Conservation (phyloP, 495 filamentous ascomycete species). For the Choiromyces venosus region DNA sequence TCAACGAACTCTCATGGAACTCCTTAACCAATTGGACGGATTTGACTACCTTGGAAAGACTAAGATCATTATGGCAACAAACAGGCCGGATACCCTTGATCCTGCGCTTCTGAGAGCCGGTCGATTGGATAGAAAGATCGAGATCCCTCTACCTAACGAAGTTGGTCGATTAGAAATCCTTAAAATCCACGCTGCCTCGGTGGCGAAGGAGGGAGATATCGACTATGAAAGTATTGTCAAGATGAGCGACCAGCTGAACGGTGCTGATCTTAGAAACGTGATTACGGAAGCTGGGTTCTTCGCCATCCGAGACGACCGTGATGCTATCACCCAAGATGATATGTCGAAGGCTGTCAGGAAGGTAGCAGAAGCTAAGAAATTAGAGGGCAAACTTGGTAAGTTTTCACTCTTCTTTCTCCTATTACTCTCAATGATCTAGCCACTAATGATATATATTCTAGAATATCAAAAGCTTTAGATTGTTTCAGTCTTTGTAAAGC, state of each 20-base stretch:
- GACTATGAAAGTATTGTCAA: slow-evolving; percentile 99
- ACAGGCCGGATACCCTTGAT: slow-evolving; percentile 95
- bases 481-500: not conserved
- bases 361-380: slow-evolving; percentile 93
- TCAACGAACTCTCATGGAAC: slow-evolving; percentile 97
- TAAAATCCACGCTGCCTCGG: slow-evolving; percentile 90
- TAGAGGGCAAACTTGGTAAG: slow-evolving; percentile 61
- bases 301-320: slow-evolving; percentile 94
- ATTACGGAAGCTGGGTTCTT: slow-evolving; percentile 97
- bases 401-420: not conserved
- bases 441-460: not conserved
- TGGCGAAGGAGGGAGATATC: slow-evolving; percentile 87
- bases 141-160: slow-evolving; percentile 98
- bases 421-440: not conserved
- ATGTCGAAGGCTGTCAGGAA: slow-evolving; percentile 98
- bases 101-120: slow-evolving; percentile 91
- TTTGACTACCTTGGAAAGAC: slow-evolving; percentile 99
- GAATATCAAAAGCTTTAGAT: slow-evolving; percentile 92
- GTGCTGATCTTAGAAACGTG: slow-evolving; percentile 94
- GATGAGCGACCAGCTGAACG: slow-evolving; percentile 98
- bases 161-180: slow-evolving; percentile 95
- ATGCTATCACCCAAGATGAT: slow-evolving; percentile 94
- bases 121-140: slow-evolving; percentile 93
- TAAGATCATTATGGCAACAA: slow-evolving; percentile 99
- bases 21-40: slow-evolving; percentile 97